These are phyloP conservation scores for Tremella mesenterica DNA, from an alignment of 768 basidiomycete genomes.

Conservation along the genomic window DNA sequence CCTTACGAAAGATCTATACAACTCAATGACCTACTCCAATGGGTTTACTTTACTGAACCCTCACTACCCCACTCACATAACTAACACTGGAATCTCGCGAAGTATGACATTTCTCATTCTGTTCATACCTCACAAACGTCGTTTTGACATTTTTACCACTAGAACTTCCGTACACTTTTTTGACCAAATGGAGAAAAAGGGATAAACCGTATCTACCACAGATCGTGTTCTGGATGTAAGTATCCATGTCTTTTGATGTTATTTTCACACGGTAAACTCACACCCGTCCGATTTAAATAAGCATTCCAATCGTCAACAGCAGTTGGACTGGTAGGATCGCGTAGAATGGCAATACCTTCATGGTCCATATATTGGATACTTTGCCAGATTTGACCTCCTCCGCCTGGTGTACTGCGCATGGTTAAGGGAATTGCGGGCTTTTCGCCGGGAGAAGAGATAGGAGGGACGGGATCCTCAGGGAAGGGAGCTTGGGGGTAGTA, in stretches of 20 bases:
- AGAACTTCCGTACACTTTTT: conserved; percentile 51
- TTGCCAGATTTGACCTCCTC: conserved; percentile 59
- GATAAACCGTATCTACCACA: conserved; percentile 96
- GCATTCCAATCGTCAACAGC: conserved; percentile 30
- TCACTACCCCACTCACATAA: conserved; percentile 67
- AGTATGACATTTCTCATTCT: conserved; percentile 67
- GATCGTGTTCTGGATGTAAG: conserved; percentile 76
- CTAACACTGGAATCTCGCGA: conserved; percentile 82
- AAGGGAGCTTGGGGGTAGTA: conserved; percentile 36
- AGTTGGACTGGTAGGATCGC: conserved; percentile 22
- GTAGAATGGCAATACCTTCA: conserved; percentile 61
- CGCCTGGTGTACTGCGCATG: conserved; percentile 14
- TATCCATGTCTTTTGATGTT: conserved; percentile 45
- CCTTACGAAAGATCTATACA: conserved; percentile 1
- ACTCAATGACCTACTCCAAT: neutral
- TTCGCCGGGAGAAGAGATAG: conserved; percentile 18
- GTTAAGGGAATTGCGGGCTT: conserved; percentile 13
- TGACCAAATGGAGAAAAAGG: conserved; percentile 71
- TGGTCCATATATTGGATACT: conserved; percentile 79
- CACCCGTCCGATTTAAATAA: conserved; percentile 41
- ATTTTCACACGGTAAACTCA: conserved; percentile 15
- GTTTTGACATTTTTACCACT: conserved; percentile 43
- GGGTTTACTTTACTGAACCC: conserved; percentile 10
- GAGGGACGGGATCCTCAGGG: conserved; percentile 32
- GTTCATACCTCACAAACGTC: conserved; percentile 86